A percentile compares a stretch with the other conserved stretches of the same genome.
Conservation (phyloP, 139 green algal genomes). For the Auxenochlorella pyrenoidosa region DNA sequence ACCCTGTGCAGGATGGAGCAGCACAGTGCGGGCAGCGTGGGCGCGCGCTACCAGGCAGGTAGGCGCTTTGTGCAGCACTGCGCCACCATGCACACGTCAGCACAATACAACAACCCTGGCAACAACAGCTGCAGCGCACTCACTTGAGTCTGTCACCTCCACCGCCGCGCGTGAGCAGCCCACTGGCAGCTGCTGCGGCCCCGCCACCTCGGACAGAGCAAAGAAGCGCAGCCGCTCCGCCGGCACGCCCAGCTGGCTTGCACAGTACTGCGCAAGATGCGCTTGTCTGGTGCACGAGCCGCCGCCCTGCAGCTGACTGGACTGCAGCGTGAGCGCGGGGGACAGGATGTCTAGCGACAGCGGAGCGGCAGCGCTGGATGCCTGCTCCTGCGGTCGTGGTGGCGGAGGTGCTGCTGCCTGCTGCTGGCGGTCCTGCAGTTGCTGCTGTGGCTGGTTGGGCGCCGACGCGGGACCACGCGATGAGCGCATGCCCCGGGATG, state of each 20-base stretch:
- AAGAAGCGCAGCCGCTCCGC: constrained; percentile 31
- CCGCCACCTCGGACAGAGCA: constrained; percentile 21
- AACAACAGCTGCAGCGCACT: not conserved
- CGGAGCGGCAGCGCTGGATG: not conserved
- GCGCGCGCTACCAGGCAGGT: not conserved
- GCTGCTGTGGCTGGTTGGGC: not conserved
- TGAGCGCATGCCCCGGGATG: not conserved
- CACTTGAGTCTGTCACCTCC: constrained; percentile 26
- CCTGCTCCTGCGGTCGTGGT: not conserved
- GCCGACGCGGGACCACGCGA: not conserved
- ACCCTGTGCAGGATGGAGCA: constrained; percentile 25
- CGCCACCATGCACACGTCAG: no score
- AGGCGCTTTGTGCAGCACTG: not conserved
- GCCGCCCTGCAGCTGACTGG: not conserved
- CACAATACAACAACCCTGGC: no score
- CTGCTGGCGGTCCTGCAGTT: not conserved
- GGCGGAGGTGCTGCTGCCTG: not conserved
- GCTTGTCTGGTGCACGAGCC: no score
- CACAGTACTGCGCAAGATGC: not conserved
- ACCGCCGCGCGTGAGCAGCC: constrained; percentile 25
- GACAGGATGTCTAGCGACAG: constrained; percentile 15
- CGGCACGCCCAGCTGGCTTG: constrained; percentile 22
- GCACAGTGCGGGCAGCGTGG: not conserved
- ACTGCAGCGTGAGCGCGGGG: not conserved
- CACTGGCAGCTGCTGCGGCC: constrained; percentile 10